A percentile compares a stretch with the other conserved stretches of the same genome.
phyloP scores from a whole-genome alignment of 1,139 yeast species.

The Scheffersomyces stambukii region DNA sequence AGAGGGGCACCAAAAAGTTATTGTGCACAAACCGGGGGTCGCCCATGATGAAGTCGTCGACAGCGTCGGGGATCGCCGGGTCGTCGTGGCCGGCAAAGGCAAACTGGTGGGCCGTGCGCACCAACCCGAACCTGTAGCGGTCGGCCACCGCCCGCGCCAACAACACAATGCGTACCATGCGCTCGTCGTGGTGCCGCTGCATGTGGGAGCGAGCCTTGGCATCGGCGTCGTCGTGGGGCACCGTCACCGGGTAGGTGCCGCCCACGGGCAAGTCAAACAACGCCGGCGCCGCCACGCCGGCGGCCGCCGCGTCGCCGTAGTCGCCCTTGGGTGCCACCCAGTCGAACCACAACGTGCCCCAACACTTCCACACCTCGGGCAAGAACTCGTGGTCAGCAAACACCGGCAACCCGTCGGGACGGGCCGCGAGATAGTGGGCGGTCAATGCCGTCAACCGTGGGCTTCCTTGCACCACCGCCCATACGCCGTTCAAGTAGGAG shows the following conservation, averaged over 20 bases:
- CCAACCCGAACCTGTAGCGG: constrained; percentile 50
- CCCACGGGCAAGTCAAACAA: constrained; percentile 65
- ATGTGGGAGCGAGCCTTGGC: constrained; percentile 21
- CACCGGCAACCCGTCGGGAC: constrained; percentile 29
- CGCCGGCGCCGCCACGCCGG: constrained; percentile 53
- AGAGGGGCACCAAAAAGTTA: constrained; percentile 36
- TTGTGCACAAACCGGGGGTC: constrained; percentile 44
- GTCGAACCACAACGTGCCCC: constrained; percentile 84
- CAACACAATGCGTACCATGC: constrained; percentile 48
- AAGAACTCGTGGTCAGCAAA: constrained; percentile 58
- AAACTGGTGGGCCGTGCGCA: constrained; percentile 42
- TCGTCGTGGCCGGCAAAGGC: constrained; percentile 39
- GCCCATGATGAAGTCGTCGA: constrained; percentile 35
- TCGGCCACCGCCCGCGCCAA: constrained; percentile 50
- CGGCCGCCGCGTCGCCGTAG: constrained; percentile 45
- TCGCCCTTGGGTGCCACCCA: constrained; percentile 46
- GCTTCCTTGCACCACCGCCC: constrained; percentile 28
- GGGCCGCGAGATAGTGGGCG: constrained; percentile 29
- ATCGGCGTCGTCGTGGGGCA: constrained; percentile 12
- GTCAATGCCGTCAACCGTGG: constrained; percentile 21
- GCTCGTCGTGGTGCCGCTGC: constrained; percentile 38
- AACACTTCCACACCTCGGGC: constrained; percentile 78
- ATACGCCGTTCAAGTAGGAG: constrained; percentile 54
- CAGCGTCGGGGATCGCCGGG: constrained; percentile 12
- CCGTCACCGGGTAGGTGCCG: constrained; percentile 45